These are phyloP conservation scores for Cladophialophora chaetospira DNA, from an alignment of 2,329 filamentous ascomycete genomes.

Conservation along the genomic window DNA sequence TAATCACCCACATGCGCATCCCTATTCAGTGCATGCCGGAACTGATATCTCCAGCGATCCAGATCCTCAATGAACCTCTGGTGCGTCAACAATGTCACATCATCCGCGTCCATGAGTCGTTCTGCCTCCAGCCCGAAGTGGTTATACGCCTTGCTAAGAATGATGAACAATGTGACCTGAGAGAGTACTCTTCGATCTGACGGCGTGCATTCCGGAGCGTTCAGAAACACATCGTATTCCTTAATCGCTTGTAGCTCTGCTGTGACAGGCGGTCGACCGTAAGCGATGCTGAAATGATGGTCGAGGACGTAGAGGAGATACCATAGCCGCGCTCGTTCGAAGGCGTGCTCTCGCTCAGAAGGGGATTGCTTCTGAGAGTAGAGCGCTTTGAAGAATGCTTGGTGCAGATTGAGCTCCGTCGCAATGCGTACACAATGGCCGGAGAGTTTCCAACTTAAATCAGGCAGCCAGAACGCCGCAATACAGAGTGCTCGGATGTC, in stretches of 20 bases:
- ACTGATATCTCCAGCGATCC: conserved; percentile 56
- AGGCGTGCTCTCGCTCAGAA: conserved; percentile 32
- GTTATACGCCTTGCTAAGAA: conserved; percentile 58
- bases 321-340: conserved; percentile 62
- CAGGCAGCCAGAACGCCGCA: conserved; percentile 64
- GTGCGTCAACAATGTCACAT: conserved; percentile 46
- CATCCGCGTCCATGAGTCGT: conserved; percentile 31
- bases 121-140: conserved; percentile 58
- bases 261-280: conserved; percentile 61
- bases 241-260: conserved; percentile 61
- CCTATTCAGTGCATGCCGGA: conserved; percentile 38
- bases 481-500: conserved; percentile 62
- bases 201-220: conserved; percentile 53
- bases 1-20: conserved; percentile 33
- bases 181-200: conserved; percentile 60
- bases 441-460: conserved; percentile 64
- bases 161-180: conserved; percentile 60
- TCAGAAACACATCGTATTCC: conserved; percentile 60
- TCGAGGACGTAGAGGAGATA: conserved; percentile 67
- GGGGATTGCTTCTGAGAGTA: conserved; percentile 49
- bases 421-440: conserved; percentile 61
- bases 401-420: conserved; percentile 59
- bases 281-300: conserved; percentile 65
- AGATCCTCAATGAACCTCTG: conserved; percentile 50
- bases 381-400: conserved; percentile 54